Evolutionary conservation across 441 rosid species (phyloP).

Genomic region (Jatropha podagrica): DNA sequence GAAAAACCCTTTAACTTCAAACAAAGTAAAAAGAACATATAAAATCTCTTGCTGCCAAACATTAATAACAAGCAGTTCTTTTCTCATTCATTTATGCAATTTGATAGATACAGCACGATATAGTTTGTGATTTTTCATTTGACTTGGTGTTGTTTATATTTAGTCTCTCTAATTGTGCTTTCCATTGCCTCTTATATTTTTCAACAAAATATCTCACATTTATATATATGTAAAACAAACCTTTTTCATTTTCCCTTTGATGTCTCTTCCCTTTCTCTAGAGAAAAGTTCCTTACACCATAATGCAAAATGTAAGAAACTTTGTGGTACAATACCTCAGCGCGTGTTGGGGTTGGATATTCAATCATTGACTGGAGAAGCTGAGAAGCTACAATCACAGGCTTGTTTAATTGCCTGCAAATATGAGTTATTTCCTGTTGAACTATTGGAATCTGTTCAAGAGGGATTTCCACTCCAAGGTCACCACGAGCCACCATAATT

Average conservation of each 20-base stretch:
- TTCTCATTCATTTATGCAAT: neutral
- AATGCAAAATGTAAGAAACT: slow-evolving; percentile 1
- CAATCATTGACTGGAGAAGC: slow-evolving; percentile 71
- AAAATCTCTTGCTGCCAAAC: neutral
- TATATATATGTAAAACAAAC: neutral
- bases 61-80: neutral
- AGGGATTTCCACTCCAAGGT: slow-evolving; percentile 69
- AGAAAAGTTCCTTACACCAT: neutral
- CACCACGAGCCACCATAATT: slow-evolving; percentile 73
- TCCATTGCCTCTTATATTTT: neutral
- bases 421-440: slow-evolving; percentile 49
- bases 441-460: slow-evolving; percentile 66
- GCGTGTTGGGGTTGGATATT: slow-evolving; percentile 76
- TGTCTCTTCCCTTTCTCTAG: neutral
- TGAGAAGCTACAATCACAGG: slow-evolving; percentile 80
- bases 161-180: neutral
- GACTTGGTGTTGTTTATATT: neutral
- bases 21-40: neutral
- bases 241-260: neutral
- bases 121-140: neutral
- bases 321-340: slow-evolving; percentile 48
- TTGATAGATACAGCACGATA: neutral
- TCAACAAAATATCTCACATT: neutral
- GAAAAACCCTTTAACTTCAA: neutral
- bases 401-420: slow-evolving; percentile 62